These are phyloP conservation scores for Suillus subalutaceus DNA, from an alignment of 768 basidiomycete species.

Conservation along the genomic window DNA sequence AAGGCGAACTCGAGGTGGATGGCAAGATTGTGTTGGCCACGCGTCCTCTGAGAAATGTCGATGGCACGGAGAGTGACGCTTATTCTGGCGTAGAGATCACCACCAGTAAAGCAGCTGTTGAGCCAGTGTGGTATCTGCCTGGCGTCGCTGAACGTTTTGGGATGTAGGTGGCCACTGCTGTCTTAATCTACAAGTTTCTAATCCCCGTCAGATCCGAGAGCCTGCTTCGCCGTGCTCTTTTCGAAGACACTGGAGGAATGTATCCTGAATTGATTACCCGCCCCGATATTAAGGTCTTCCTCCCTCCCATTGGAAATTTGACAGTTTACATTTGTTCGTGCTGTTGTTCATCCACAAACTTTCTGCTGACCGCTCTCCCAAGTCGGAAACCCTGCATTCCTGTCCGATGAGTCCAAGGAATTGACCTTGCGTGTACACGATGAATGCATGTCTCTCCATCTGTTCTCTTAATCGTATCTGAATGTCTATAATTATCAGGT, in stretches of 20 bases:
- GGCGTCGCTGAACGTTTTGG: slow-evolving; percentile 93
- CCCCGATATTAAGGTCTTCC: slow-evolving; percentile 93
- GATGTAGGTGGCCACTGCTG: slow-evolving; percentile 57
- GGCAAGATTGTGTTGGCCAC: slow-evolving; percentile 81
- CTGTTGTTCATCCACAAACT: not conserved
- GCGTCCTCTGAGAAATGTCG: slow-evolving; percentile 60
- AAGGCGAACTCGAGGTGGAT: slow-evolving; percentile 75
- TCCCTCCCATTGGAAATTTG: slow-evolving; percentile 90
- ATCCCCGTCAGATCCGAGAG: slow-evolving; percentile 65
- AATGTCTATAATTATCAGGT: slow-evolving; percentile 41
- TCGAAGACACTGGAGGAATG: slow-evolving; percentile 96
- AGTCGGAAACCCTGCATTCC: slow-evolving; percentile 85
- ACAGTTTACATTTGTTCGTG: slow-evolving; percentile 89
- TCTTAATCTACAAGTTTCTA: slow-evolving; percentile 4
- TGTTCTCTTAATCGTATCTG: not conserved
- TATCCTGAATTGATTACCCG: slow-evolving; percentile 95
- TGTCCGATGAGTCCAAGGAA: slow-evolving; percentile 76
- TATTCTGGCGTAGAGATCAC: slow-evolving; percentile 85
- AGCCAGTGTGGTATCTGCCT: slow-evolving; percentile 95
- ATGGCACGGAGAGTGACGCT: slow-evolving; percentile 57
- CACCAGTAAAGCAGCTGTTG: slow-evolving; percentile 92
- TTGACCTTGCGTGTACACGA: slow-evolving; percentile 91
- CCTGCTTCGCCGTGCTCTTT: slow-evolving; percentile 85
- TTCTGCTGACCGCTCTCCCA: slow-evolving; percentile 10
- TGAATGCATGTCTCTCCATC: slow-evolving; percentile 64